Base-by-base conservation (phyloP, 1,284 basidiomycete genomes). In the Spongispora temasekensis region DNA sequence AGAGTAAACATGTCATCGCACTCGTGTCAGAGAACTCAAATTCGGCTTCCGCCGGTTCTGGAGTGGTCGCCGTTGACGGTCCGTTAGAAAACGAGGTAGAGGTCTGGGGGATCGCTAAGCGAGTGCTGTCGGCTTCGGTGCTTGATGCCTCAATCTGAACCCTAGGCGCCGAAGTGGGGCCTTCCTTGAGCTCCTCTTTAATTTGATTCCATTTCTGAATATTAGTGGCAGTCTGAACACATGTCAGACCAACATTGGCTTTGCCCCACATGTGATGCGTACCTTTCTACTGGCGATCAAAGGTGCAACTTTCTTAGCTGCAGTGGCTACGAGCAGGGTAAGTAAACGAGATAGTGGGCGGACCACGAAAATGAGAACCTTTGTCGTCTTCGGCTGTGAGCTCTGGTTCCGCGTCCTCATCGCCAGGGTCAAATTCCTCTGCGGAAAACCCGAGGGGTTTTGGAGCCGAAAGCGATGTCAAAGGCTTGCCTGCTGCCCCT, bases 181-280 rank as follows among this genome's bases (percentile, higher is more conserved):
- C 75, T 61, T 82, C 78, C 34, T 81, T 85, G 31, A 96, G 82
- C 68, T 93, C 94, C 75, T 88, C 89, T 76, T 95, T 93, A 19
- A 95, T 93, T 77, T 90, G 91, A 73, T 95, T 97, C 95, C 95
- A 97, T 70, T 97, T 97, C 70, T 83, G 89, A 72, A 98, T 97
- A 68, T 96, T 95, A 73, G 86, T 91, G 54, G 84, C 89, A 52
- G 88, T 91, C 94, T 96, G 61, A 56, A 44, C 4, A 32, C 3
- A 50, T 23, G 25, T 61, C 35, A 60, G 25, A 25, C 9, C 32
- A 23, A 28, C 30, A 44, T 31, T 17, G 35, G 31, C 6, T 13
- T 55, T 30, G 32, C 35, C n/a, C 32, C 5, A 32, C 30, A 6
- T 5, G 6, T 1, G 75, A 62, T n/a, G 67, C 79, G 64, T 72